Percentiles rank a stretch among this genome's conserved stretches.
These are phyloP conservation scores for Funneliformis mosseae DNA, from an alignment of 192 early-diverging fungal species.

Conservation along the genomic window DNA sequence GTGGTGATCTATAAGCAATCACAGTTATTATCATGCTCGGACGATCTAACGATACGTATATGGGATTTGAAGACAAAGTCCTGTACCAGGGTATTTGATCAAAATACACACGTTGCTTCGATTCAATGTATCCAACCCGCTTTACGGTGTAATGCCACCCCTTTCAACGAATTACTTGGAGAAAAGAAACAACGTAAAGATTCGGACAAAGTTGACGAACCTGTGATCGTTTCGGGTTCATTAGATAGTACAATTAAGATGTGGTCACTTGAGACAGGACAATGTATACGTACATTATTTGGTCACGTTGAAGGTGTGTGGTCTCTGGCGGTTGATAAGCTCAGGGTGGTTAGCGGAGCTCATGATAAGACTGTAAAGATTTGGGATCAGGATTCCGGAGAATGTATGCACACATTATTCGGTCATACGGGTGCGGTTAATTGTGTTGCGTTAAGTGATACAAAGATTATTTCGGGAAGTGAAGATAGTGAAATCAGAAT, in stretches of 20 bases:
- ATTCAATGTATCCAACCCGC: slow-evolving; percentile 57
- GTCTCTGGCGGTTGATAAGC: slow-evolving; percentile 78
- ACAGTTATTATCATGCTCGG: slow-evolving; percentile 79
- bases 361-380: slow-evolving; percentile 75
- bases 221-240: slow-evolving; percentile 78
- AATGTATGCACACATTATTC: slow-evolving; percentile 67
- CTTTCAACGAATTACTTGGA: background rate
- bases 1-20: slow-evolving; percentile 76
- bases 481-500: slow-evolving; percentile 81
- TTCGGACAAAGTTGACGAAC: background rate
- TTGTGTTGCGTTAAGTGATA: slow-evolving; percentile 83
- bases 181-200: background rate
- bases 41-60: slow-evolving; percentile 82
- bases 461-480: slow-evolving; percentile 81
- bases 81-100: slow-evolving; percentile 68
- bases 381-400: slow-evolving; percentile 71
- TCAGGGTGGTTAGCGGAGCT: slow-evolving; percentile 67
- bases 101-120: slow-evolving; percentile 74
- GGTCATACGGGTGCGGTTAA: slow-evolving; percentile 75
- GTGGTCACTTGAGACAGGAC: slow-evolving; percentile 87
- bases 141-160: slow-evolving; percentile 32
- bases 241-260: slow-evolving; percentile 87
- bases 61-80: slow-evolving; percentile 81
- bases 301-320: slow-evolving; percentile 83
- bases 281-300: slow-evolving; percentile 75